phyloP scores from a whole-genome alignment of 1,284 basidiomycete genomes.

The Ceraceosorus bombacis region DNA sequence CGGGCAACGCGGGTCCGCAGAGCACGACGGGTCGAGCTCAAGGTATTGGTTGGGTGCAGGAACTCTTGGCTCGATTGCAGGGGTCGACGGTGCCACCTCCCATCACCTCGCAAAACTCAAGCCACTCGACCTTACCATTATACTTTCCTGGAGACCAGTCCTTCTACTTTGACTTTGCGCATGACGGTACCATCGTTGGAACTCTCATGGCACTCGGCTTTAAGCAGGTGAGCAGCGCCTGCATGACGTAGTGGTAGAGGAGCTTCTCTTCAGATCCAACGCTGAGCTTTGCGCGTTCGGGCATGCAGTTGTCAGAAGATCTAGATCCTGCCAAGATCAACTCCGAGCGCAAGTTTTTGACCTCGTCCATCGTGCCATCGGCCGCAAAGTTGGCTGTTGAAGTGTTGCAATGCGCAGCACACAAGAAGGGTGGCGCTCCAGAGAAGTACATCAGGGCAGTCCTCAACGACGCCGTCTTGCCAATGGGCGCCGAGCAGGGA shows the following conservation, averaged over 20 bases:
- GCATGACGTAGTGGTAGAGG: neutral
- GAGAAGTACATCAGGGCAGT: slow-evolving; percentile 64
- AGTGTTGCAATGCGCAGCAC: slow-evolving; percentile 23
- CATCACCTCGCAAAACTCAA: slow-evolving; percentile 39
- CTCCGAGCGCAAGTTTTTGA: slow-evolving; percentile 23
- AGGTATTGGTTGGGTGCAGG: slow-evolving; percentile 68
- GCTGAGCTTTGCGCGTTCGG: neutral
- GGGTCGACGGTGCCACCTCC: slow-evolving; percentile 21
- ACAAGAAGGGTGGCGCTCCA: neutral
- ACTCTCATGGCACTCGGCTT: slow-evolving; percentile 42
- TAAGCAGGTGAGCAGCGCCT: slow-evolving; percentile 24
- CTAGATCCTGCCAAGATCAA: slow-evolving; percentile 18
- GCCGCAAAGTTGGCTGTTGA: slow-evolving; percentile 30
- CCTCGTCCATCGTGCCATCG: slow-evolving; percentile 33
- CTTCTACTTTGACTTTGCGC: slow-evolving; percentile 42
- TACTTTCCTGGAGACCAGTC: slow-evolving; percentile 42
- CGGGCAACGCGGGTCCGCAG: slow-evolving; percentile 64
- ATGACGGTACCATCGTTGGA: slow-evolving; percentile 36
- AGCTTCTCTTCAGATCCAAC: too few relatives aligned
- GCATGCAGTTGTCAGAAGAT: slow-evolving; percentile 18
- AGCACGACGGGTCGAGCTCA: slow-evolving; percentile 69
- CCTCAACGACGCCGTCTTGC: slow-evolving; percentile 79
- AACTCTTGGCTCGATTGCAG: slow-evolving; percentile 39
- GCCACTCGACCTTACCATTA: slow-evolving; percentile 22
- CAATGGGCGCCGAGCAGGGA: slow-evolving; percentile 43